phyloP scores from a whole-genome alignment of 2,329 filamentous ascomycete species.

The Aspergillus aculeatus region DNA sequence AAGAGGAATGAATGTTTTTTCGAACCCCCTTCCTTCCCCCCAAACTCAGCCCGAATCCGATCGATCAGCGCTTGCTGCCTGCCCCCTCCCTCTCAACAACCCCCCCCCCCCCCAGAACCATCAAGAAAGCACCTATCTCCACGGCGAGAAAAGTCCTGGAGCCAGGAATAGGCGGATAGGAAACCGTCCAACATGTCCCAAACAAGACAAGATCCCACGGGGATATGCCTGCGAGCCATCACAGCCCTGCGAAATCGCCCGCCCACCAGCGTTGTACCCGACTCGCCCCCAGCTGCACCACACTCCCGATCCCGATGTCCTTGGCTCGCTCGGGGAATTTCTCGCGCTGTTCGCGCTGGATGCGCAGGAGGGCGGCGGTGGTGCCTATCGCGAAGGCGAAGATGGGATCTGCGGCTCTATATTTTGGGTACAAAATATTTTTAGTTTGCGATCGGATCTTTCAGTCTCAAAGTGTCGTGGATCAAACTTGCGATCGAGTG shows the following conservation, averaged over 20 bases:
- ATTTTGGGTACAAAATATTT: neutral
- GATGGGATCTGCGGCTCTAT: conserved; percentile 52
- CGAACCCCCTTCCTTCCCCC: no score
- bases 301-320: conserved; percentile 31
- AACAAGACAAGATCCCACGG: no score
- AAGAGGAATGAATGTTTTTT: no score
- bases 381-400: conserved; percentile 54
- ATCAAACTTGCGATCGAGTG: neutral
- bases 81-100: no score
- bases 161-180: no score
- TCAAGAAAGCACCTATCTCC: no score
- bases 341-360: conserved; percentile 55
- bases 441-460: conserved; percentile 2
- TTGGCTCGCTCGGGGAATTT: conserved; percentile 40
- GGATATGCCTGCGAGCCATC: neutral
- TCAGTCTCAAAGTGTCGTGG: no score
- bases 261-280: conserved; percentile 42
- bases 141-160: no score
- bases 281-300: conserved; percentile 31
- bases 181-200: no score
- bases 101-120: no score
- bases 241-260: conserved; percentile 37
- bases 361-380: conserved; percentile 53
- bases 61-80: no score
- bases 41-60: no score